Percentiles rank a stretch among this genome's conserved stretches.
Conservation (phyloP, 495 filamentous ascomycete genomes). For the Letharia lupina region DNA sequence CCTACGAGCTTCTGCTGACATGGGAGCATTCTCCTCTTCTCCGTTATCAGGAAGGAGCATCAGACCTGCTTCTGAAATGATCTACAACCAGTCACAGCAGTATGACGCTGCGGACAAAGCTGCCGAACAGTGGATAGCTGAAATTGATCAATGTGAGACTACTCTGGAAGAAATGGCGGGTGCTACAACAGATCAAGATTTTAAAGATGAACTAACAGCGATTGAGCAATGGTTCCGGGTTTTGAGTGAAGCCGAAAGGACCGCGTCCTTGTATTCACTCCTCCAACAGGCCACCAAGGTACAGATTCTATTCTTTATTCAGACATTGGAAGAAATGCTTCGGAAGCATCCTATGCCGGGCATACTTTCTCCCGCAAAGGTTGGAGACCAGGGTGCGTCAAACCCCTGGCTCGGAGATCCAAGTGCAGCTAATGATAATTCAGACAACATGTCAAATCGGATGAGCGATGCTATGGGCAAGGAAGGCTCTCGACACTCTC, state of each 20-base stretch:
- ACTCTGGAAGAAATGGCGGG: conserved; percentile 98
- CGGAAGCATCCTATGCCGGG: conserved; percentile 97
- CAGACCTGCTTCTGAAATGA: conserved; percentile 86
- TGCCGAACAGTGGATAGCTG: conserved; percentile 95
- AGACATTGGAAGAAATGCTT: conserved; percentile 96
- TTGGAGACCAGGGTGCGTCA: conserved; percentile 77
- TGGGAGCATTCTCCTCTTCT: conserved; percentile 75
- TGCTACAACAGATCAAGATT: conserved; percentile 94
- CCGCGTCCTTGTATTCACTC: conserved; percentile 88
- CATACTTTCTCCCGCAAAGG: conserved; percentile 88
- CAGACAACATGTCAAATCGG: conserved; percentile 97
- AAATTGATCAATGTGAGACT: conserved; percentile 96
- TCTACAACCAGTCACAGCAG: conserved; percentile 66
- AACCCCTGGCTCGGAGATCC: conserved; percentile 3
- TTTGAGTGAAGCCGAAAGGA: conserved; percentile 90
- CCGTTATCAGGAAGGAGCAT: conserved; percentile 70
- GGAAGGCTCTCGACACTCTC: conserved; percentile 77
- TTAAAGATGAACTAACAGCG: conserved; percentile 96
- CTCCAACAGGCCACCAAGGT: conserved; percentile 98
- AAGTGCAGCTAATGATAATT: background rate
- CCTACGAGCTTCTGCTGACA: conserved; percentile 91
- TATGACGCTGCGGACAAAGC: conserved; percentile 86
- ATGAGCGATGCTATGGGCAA: conserved; percentile 98
- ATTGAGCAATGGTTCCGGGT: conserved; percentile 99
- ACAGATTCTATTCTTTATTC: conserved; percentile 98